Evolutionary conservation across 495 filamentous ascomycete species (phyloP).

Genomic region (Xylaria grammica): DNA sequence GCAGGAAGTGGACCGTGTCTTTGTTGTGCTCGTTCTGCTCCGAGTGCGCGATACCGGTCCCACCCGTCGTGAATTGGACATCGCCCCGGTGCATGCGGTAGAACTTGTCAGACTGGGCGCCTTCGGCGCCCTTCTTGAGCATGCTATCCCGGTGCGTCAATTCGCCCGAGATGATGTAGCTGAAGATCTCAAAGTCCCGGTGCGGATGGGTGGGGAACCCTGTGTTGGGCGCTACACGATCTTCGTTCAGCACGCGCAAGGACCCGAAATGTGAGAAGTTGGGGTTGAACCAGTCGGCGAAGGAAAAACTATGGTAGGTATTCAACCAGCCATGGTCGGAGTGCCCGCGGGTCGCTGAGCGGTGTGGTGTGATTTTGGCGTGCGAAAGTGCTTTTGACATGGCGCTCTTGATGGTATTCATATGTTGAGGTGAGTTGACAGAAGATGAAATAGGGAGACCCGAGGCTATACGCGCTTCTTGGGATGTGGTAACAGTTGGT

Average conservation of each 20-base stretch:
- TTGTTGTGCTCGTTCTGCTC: conserved; percentile 72
- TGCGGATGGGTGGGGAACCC: conserved; percentile 85
- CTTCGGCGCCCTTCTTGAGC: conserved; percentile 62
- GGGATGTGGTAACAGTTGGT: conserved; percentile 20
- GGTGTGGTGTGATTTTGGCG: conserved; percentile 67
- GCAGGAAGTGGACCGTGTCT: conserved; percentile 76
- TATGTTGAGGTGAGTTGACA: conserved; percentile 11
- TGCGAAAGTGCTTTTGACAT: conserved; percentile 64
- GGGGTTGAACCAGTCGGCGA: conserved; percentile 75
- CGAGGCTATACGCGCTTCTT: neutral
- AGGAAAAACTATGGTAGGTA: conserved; percentile 81
- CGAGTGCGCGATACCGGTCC: conserved; percentile 75
- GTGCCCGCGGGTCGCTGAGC: conserved; percentile 68
- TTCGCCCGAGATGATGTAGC: conserved; percentile 78
- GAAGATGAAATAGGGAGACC: neutral
- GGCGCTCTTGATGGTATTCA: conserved; percentile 41
- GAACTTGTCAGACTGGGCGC: conserved; percentile 60
- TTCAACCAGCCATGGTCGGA: conserved; percentile 84
- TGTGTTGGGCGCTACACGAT: conserved; percentile 68
- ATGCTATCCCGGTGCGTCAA: conserved; percentile 82
- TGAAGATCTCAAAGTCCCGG: conserved; percentile 83
- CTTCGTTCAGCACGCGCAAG: conserved; percentile 82
- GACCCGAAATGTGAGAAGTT: conserved; percentile 67
- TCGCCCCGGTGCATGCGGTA: conserved; percentile 77
- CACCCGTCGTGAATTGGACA: conserved; percentile 83